Percentiles rank a stretch among this genome's conserved stretches.
Evolutionary conservation across 2,329 filamentous ascomycete genomes (phyloP).

Genomic region (Neonectria coccinea): DNA sequence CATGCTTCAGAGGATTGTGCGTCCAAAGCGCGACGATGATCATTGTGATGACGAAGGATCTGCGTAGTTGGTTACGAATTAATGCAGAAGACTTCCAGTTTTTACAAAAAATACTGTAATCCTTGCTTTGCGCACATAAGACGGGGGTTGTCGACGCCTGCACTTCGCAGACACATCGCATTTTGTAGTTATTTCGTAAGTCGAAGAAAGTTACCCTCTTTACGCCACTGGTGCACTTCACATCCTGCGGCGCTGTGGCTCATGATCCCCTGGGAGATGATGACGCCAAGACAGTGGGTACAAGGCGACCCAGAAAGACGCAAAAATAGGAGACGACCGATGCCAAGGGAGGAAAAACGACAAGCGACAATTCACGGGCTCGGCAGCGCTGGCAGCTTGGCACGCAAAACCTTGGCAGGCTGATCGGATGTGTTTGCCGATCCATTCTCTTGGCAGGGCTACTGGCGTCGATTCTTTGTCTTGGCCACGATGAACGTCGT

Average conservation of each 20-base stretch:
- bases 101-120: background rate
- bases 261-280: slow-evolving; percentile 15
- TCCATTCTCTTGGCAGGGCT: slow-evolving; percentile 43
- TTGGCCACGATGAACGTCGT: slow-evolving; percentile 10
- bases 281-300: slow-evolving; percentile 17
- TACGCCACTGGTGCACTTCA: background rate
- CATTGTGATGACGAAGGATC: slow-evolving; percentile 15
- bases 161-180: too few species aligned
- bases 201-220: background rate
- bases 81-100: background rate
- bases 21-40: slow-evolving; percentile 1
- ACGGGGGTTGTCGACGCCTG: background rate
- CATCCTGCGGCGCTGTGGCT: slow-evolving; percentile 1
- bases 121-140: background rate
- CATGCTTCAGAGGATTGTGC: background rate
- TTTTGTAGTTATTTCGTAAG: too few species aligned
- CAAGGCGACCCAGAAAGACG: background rate
- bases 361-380: background rate
- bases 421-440: slow-evolving; percentile 45
- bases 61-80: background rate
- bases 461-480: slow-evolving; percentile 7
- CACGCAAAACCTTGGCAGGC: slow-evolving; percentile 37
- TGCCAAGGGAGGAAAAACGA: background rate
- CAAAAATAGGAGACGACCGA: slow-evolving; percentile 4
- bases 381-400: slow-evolving; percentile 33